A percentile compares a stretch with the other conserved stretches of the same genome.
Evolutionary conservation across 768 basidiomycete species (phyloP).

Genomic region (Naganishia vaughanmartiniae): DNA sequence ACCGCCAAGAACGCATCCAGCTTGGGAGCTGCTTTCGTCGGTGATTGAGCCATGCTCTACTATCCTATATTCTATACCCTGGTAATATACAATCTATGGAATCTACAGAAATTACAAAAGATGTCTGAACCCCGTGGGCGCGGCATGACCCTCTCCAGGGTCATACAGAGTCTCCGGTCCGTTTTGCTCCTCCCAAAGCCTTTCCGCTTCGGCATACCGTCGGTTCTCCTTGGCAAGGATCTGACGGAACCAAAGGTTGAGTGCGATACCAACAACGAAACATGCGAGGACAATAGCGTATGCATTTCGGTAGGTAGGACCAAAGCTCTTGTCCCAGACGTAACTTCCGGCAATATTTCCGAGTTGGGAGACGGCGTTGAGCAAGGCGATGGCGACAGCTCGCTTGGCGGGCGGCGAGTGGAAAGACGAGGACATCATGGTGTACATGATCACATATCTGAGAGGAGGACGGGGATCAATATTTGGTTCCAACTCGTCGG

Average conservation of each 20-base stretch:
- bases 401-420: slow-evolving; percentile 82
- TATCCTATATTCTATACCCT: neutral
- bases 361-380: slow-evolving; percentile 76
- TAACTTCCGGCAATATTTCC: slow-evolving; percentile 83
- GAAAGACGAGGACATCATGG: slow-evolving; percentile 59
- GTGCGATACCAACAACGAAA: slow-evolving; percentile 56
- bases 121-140: neutral
- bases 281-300: slow-evolving; percentile 71
- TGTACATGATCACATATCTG: slow-evolving; percentile 66
- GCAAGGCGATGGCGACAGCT: slow-evolving; percentile 61
- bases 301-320: slow-evolving; percentile 62
- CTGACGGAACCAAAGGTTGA: slow-evolving; percentile 55
- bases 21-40: no score
- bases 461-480: slow-evolving; percentile 55
- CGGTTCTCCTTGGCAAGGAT: slow-evolving; percentile 37
- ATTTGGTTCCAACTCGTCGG: slow-evolving; percentile 55
- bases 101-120: neutral
- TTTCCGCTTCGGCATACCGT: neutral
- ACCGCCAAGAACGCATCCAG: no score
- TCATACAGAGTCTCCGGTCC: neutral
- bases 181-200: slow-evolving; percentile 1
- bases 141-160: neutral
- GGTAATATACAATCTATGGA: neutral
- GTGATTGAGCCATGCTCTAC: neutral
- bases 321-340: slow-evolving; percentile 51